Base-by-base conservation (phyloP, 192 early-diverging fungal species). In the Spizellomyces sp. region DNA sequence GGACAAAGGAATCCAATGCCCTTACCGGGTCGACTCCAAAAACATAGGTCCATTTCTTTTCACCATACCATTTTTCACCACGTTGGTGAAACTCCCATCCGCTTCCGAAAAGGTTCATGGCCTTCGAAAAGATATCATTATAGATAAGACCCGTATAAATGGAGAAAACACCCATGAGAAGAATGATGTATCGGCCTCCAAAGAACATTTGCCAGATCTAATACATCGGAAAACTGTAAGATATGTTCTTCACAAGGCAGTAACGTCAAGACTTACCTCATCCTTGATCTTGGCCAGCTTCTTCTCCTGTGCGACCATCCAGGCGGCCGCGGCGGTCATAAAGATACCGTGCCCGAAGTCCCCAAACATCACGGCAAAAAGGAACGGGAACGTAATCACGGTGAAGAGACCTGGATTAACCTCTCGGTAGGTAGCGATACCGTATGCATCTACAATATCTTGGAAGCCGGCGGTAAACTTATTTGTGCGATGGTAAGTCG, bases 321-420 rank as follows among this genome's bases (percentile, higher is more conserved):
- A 93, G 2, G 84, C 73, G 6, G 90, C 94, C 67, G 79, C 74
- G n/a, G 92, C 67, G 5, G 93, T 82, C 82, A 99, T 86, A 52
- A 99, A 68, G 45, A 95, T 75, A 36, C 96, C 98, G 74, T 99
- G 98, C 58, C 98, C 98, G 45, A 97, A 87, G 80, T 99, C 98
- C 66, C 98, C 98, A 86, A 99, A 99, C 98, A 99, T 99, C 66
- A 99, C 88, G 56, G 98, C 96, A 81, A 99, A 99, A 64, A 99
- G 79, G 78, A 99, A 99, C n/a, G 98, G 98, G 84, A 99, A 99
- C 0, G 94, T 95, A 50, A 98, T 96, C 10, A 92, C 76, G 0
- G 98, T 98, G 66, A 97, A 99, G 44, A 99, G 86, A 52, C 95
- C 98, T 15, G 98, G 98, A 77, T 99, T 99, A 69, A 98, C 95